Percentiles rank a stretch among this genome's conserved stretches.
Evolutionary conservation across 208 protist genomes (phyloP).

Genomic region (Plasmodiophora brassicae): DNA sequence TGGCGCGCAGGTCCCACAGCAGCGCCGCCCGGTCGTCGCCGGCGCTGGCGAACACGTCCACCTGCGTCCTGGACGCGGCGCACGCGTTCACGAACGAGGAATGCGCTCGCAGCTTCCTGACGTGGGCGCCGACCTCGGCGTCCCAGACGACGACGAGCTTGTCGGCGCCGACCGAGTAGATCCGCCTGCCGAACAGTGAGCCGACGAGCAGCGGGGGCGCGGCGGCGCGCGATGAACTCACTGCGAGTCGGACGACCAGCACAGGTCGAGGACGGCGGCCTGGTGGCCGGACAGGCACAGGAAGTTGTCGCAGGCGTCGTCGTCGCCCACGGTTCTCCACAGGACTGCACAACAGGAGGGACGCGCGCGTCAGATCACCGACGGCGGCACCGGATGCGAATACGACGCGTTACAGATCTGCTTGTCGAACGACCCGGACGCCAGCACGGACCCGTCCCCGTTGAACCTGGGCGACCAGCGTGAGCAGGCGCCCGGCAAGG

Average conservation of each 20-base stretch:
- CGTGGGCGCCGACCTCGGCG: constrained; percentile 42
- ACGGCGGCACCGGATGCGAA: too few species aligned
- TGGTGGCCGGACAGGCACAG: constrained; percentile 60
- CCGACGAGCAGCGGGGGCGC: background rate
- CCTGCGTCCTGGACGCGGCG: constrained; percentile 35
- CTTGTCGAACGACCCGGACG: constrained; percentile 62
- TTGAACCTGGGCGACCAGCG: constrained; percentile 48
- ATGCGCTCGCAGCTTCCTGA: constrained; percentile 59
- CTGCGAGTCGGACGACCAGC: constrained; percentile 55
- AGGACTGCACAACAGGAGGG: constrained; percentile 52
- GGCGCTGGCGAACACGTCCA: constrained; percentile 17
- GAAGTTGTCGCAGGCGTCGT: constrained; percentile 62
- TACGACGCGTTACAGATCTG: background rate
- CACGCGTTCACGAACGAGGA: constrained; percentile 54
- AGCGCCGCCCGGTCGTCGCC: constrained; percentile 56
- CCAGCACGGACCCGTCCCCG: constrained; percentile 52
- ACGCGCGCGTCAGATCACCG: too few species aligned
- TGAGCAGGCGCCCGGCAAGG: background rate
- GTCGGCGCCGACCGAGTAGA: constrained; percentile 54
- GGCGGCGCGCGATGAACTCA: background rate
- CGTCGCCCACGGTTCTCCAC: constrained; percentile 63
- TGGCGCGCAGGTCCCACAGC: constrained; percentile 55
- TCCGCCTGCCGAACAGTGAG: constrained; percentile 24
- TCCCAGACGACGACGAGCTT: constrained; percentile 64
- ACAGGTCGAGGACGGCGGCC: constrained; percentile 58